Conservation (phyloP, 371 early-diverging fungal genomes). For the Mucor sp. region DNA sequence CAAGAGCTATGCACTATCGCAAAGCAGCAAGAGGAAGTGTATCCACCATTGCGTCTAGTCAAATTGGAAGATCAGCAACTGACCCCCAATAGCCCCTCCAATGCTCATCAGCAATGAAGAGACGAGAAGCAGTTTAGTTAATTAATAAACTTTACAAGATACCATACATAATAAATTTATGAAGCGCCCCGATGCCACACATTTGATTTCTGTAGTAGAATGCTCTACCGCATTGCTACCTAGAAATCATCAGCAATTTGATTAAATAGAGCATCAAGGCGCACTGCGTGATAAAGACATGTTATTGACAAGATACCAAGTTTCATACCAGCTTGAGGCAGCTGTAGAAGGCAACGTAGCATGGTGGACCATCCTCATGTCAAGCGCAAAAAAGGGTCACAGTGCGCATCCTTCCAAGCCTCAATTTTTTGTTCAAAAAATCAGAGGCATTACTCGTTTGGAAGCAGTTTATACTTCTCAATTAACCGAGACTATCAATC, state of each 20-base stretch:
- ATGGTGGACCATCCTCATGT: background rate
- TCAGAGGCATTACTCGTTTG: background rate
- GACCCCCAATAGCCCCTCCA: background rate
- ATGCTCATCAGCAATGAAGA: background rate
- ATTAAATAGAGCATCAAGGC: background rate
- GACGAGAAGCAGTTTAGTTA: background rate
- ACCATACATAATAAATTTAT: too few species aligned
- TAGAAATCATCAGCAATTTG: background rate
- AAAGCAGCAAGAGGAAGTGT: conserved; percentile 20
- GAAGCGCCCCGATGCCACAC: too few species aligned
- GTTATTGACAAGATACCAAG: background rate
- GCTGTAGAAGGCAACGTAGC: background rate
- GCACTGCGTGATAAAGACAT: background rate
- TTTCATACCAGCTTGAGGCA: background rate
- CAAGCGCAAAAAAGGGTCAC: conserved; percentile 12
- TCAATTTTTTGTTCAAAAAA: conserved; percentile 5
- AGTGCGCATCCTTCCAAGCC: conserved; percentile 9
- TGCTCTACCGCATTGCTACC: background rate
- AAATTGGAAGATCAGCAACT: background rate
- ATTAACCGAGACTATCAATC: background rate
- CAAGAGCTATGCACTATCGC: conserved; percentile 3
- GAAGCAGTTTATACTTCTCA: background rate
- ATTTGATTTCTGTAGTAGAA: too few species aligned
- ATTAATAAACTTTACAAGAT: background rate
- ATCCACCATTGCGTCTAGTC: background rate